A percentile compares a stretch with the other conserved stretches of the same genome.
phyloP scores from a whole-genome alignment of 208 protist species.

The Leishmania mexicana region DNA sequence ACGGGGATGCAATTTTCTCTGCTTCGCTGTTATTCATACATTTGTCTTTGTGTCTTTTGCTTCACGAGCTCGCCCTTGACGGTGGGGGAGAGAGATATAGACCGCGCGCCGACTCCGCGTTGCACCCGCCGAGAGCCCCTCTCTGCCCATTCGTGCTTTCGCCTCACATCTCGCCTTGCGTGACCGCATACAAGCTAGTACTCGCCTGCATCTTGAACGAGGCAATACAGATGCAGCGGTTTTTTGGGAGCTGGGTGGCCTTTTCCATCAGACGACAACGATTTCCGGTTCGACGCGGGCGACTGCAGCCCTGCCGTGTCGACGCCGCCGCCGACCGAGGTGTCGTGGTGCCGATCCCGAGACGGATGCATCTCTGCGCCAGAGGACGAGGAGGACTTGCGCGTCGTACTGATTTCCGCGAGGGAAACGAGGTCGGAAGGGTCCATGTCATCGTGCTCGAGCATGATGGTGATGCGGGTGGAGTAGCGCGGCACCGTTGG shows the following conservation, averaged over 20 bases:
- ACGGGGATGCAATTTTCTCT: not conserved
- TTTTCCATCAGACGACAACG: not conserved
- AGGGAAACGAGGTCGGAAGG: constrained; percentile 69
- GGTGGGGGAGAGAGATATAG: not conserved
- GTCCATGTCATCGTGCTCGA: constrained; percentile 79
- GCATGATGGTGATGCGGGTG: constrained; percentile 76
- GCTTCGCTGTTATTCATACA: not conserved
- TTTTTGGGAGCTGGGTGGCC: not conserved
- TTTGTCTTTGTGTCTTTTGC: not conserved
- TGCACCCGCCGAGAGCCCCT: not conserved
- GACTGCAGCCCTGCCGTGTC: not conserved
- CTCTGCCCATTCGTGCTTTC: not conserved
- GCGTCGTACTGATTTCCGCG: constrained; percentile 51
- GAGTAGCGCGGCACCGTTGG: constrained; percentile 76
- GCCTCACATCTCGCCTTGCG: not conserved
- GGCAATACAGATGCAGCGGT: constrained; percentile 60
- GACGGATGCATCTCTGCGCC: not conserved
- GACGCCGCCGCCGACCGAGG: constrained; percentile 20
- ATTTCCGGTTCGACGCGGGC: not conserved
- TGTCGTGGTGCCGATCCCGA: constrained; percentile 8
- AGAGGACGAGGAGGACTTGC: constrained; percentile 7
- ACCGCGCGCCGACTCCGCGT: no score
- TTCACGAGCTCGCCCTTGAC: not conserved
- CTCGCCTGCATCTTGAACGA: constrained; percentile 75
- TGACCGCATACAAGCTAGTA: constrained; percentile 24